Percentiles rank a stretch among this genome's conserved stretches.
Conservation (phyloP, 139 green algal species). For the Auxenochlorella pyrenoidosa region DNA sequence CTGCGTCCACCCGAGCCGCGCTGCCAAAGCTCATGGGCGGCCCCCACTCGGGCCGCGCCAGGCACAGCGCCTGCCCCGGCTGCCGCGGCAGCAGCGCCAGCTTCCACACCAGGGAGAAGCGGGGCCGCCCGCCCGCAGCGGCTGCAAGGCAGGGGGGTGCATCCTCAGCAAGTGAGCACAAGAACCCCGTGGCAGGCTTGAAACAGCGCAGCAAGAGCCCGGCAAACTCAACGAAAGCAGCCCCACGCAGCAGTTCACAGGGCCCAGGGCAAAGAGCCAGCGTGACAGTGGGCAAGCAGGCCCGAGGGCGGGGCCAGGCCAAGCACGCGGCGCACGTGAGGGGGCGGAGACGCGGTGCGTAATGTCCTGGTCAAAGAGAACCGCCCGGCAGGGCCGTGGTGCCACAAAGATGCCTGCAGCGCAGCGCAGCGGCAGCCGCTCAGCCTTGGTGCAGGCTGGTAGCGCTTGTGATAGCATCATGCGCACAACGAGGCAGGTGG, state of each 20-base stretch:
- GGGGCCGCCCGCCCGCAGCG: conserved; percentile 40
- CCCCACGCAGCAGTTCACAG: too few relatives aligned
- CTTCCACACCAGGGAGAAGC: conserved; percentile 79
- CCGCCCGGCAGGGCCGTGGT: conserved; percentile 56
- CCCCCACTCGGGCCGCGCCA: conserved; percentile 63
- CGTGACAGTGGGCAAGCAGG: too few relatives aligned
- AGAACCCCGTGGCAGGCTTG: background rate
- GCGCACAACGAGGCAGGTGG: background rate
- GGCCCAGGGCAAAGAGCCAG: too few relatives aligned
- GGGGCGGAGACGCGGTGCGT: conserved; percentile 67
- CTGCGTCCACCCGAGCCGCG: conserved; percentile 55
- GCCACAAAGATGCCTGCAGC: conserved; percentile 75
- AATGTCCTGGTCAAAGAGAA: conserved; percentile 76
- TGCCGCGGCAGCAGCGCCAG: conserved; percentile 63
- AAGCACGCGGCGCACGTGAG: background rate
- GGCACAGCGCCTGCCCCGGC: conserved; percentile 28
- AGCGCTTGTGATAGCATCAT: too few relatives aligned
- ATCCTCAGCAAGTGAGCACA: too few relatives aligned
- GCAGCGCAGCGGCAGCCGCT: background rate
- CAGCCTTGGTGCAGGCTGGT: too few relatives aligned
- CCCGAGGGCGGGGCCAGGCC: background rate
- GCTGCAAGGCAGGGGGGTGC: background rate
- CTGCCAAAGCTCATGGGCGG: conserved; percentile 56
- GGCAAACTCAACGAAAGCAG: background rate
- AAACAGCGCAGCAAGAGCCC: too few relatives aligned